Conservation (phyloP, 768 basidiomycete genomes). For the Gautieria morchelliformis region DNA sequence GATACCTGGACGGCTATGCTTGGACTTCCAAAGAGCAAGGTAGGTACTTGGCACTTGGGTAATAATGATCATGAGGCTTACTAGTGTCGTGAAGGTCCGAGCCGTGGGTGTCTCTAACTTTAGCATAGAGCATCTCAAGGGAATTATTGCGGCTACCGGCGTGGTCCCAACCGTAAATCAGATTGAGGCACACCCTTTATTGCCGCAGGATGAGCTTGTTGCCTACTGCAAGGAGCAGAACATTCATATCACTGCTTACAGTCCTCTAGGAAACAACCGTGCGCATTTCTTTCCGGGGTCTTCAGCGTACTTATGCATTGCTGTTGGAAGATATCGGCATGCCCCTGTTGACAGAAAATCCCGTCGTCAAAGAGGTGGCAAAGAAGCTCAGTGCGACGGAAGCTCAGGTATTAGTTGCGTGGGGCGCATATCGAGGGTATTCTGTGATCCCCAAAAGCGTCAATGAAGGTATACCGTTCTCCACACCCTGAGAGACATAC, state of each 20-base stretch:
- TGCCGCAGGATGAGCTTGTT: constrained; percentile 67
- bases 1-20: constrained; percentile 83
- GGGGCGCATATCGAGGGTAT: constrained; percentile 67
- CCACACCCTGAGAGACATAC: not conserved
- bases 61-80: not conserved
- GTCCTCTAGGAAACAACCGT: constrained; percentile 79
- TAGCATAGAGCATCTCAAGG: constrained; percentile 52
- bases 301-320: not conserved
- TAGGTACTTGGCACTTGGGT: constrained; percentile 36
- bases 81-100: constrained; percentile 36
- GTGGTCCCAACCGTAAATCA: constrained; percentile 74
- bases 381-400: constrained; percentile 51
- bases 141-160: constrained; percentile 58
- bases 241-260: constrained; percentile 63
- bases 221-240: constrained; percentile 58
- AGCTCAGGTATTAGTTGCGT: constrained; percentile 78
- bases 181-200: constrained; percentile 74
- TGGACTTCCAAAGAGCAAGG: constrained; percentile 61
- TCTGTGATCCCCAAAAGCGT: constrained; percentile 84
- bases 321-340: constrained; percentile 22
- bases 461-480: constrained; percentile 34
- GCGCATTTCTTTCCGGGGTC: constrained; percentile 14
- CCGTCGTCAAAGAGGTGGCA: constrained; percentile 53
- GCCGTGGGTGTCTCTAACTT: constrained; percentile 82
- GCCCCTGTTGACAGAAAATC: constrained; percentile 58